phyloP scores from a whole-genome alignment of 306 rosid genomes.

The Hippophae tibetana region DNA sequence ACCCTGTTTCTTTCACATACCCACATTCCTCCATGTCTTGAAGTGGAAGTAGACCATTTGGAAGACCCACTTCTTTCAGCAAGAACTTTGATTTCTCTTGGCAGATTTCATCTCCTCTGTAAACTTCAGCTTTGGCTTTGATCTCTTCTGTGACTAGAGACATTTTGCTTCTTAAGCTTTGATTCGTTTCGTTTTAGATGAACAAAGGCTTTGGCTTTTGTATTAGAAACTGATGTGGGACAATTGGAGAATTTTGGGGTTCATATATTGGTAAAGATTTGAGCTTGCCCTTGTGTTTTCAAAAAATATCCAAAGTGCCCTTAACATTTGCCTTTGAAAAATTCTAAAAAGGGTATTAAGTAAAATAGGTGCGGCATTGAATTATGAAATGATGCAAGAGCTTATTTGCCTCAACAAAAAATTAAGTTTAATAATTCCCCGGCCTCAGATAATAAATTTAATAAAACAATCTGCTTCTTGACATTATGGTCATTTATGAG shows the following conservation, averaged over 20 bases:
- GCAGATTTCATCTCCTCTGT: slow-evolving; percentile 59
- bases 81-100: slow-evolving; percentile 44
- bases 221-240: not conserved
- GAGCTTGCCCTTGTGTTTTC: slow-evolving; percentile 25
- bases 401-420: no score
- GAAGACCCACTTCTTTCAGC: slow-evolving; percentile 50
- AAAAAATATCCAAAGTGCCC: slow-evolving; percentile 28
- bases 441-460: no score
- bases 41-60: slow-evolving; percentile 69
- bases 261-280: slow-evolving; percentile 26
- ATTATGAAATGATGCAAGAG: no score
- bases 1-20: slow-evolving; percentile 46
- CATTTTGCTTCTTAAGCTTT: slow-evolving; percentile 23
- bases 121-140: slow-evolving; percentile 46
- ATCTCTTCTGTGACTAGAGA: slow-evolving; percentile 41
- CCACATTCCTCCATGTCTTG: slow-evolving; percentile 77
- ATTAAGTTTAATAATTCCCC: no score
- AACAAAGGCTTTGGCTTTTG: not conserved
- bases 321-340: not conserved
- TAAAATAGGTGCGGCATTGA: not conserved
- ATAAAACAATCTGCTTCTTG: no score
- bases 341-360: slow-evolving; percentile 21
- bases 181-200: not conserved
- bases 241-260: slow-evolving; percentile 2
- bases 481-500: no score